Percentiles rank a stretch among this genome's conserved stretches.
These are phyloP conservation scores for Mycocentrospora acerina DNA, from an alignment of 2,329 filamentous ascomycete species.

Conservation along the genomic window DNA sequence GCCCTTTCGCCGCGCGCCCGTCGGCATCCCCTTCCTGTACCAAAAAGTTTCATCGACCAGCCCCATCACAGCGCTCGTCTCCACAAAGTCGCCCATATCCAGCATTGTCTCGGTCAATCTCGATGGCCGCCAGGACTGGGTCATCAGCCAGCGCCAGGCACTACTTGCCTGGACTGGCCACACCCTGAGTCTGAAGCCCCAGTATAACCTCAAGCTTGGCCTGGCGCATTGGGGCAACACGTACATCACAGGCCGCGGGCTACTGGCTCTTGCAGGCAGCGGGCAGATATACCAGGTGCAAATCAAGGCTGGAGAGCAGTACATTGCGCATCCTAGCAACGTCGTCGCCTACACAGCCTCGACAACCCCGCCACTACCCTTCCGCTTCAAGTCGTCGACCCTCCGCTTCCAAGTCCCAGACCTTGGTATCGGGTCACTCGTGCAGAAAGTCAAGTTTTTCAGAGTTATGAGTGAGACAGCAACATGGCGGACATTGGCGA, in stretches of 20 bases:
- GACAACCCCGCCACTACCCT: constrained; percentile 73
- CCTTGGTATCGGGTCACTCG: constrained; percentile 60
- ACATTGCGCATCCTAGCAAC: constrained; percentile 87
- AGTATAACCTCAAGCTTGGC: constrained; percentile 72
- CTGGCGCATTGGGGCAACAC: constrained; percentile 91
- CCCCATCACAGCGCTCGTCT: constrained; percentile 84
- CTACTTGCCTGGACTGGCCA: constrained; percentile 97
- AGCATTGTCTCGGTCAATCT: constrained; percentile 86
- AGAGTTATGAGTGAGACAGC: constrained; percentile 69
- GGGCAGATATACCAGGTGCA: constrained; percentile 88
- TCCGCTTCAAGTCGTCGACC: constrained; percentile 78
- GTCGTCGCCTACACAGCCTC: constrained; percentile 86
- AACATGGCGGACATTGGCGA: constrained; percentile 69
- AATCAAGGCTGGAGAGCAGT: constrained; percentile 80
- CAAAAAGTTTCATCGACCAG: constrained; percentile 83
- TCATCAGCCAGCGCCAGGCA: constrained; percentile 82
- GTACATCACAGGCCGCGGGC: constrained; percentile 80
- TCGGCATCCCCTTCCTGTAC: constrained; percentile 93
- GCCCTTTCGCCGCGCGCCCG: constrained; percentile 74
- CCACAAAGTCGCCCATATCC: constrained; percentile 81
- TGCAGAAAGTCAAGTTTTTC: constrained; percentile 74
- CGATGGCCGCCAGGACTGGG: constrained; percentile 94
- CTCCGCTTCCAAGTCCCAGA: constrained; percentile 77
- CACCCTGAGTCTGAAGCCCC: constrained; percentile 73
- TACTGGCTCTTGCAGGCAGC: constrained; percentile 80